Percentiles rank a stretch among this genome's conserved stretches.
Evolutionary conservation across 1,139 yeast genomes (phyloP).

Genomic region (Schwanniomyces etchellsii): DNA sequence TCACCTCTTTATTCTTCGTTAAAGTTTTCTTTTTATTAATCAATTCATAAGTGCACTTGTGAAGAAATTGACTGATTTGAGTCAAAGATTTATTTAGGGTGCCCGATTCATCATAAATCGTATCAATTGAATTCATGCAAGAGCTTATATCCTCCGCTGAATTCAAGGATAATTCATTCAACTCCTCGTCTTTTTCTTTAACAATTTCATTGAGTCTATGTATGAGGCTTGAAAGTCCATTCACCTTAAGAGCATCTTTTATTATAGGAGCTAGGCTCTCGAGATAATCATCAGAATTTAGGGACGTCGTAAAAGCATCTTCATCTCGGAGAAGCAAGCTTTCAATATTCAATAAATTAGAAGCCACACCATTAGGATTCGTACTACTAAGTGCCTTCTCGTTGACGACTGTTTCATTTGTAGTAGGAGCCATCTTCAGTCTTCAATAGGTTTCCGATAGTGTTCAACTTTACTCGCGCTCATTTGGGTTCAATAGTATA

Average conservation of each 20-base stretch:
- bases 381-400: conserved; percentile 2
- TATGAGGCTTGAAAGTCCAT: conserved; percentile 54
- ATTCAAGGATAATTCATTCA: conserved; percentile 55
- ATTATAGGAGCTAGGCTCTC: conserved; percentile 81
- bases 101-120: conserved; percentile 50
- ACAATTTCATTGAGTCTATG: conserved; percentile 53
- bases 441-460: no score
- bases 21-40: conserved; percentile 52
- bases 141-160: conserved; percentile 55
- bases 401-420: conserved; percentile 5
- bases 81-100: conserved; percentile 48
- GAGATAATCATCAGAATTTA: conserved; percentile 63
- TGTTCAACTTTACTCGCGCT: no score
- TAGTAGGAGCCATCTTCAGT: conserved; percentile 11
- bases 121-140: conserved; percentile 51
- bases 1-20: conserved; percentile 52
- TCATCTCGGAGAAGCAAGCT: conserved; percentile 38
- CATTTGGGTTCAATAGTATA: background rate
- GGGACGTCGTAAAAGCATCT: conserved; percentile 42
- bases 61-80: conserved; percentile 47
- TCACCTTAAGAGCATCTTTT: conserved; percentile 54
- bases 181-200: conserved; percentile 55
- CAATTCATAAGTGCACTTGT: conserved; percentile 59
- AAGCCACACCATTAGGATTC: conserved; percentile 1
- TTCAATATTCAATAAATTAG: conserved; percentile 26